These are phyloP conservation scores for Leccinum griseonigrum DNA, from an alignment of 1,284 basidiomycete species.

Conservation along the genomic window DNA sequence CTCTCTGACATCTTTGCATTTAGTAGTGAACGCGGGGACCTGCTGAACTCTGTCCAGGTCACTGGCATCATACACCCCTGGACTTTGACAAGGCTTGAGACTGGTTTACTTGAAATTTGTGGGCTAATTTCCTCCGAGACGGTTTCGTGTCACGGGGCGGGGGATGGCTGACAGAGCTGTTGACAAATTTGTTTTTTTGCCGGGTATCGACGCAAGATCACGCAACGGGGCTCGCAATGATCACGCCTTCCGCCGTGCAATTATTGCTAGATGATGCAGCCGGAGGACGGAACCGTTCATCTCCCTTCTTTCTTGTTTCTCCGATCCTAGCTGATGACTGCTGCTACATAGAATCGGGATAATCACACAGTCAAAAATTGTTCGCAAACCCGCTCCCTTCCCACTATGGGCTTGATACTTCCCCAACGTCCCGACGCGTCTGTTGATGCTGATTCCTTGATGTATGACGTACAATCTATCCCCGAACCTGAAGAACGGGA, in stretches of 20 bases:
- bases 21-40: background rate
- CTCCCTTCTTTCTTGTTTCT: background rate
- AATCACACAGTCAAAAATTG: conserved; percentile 1
- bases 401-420: conserved; percentile 31
- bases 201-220: conserved; percentile 30
- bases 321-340: background rate
- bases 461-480: background rate
- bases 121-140: too few relatives aligned
- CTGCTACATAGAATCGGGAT: conserved; percentile 9
- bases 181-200: conserved; percentile 11
- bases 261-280: conserved; percentile 1
- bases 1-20: conserved; percentile 6
- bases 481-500: conserved; percentile 32
- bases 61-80: background rate
- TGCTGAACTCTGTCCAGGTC: background rate
- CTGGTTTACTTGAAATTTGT: background rate
- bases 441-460: background rate
- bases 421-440: conserved; percentile 30
- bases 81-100: background rate
- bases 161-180: background rate
- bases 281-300: background rate
- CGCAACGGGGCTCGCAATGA: conserved; percentile 24
- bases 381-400: conserved; percentile 3
- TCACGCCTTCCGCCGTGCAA: conserved; percentile 11
- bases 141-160: background rate